phyloP scores from a whole-genome alignment of 495 filamentous ascomycete species.

The Tuber magnatum region DNA sequence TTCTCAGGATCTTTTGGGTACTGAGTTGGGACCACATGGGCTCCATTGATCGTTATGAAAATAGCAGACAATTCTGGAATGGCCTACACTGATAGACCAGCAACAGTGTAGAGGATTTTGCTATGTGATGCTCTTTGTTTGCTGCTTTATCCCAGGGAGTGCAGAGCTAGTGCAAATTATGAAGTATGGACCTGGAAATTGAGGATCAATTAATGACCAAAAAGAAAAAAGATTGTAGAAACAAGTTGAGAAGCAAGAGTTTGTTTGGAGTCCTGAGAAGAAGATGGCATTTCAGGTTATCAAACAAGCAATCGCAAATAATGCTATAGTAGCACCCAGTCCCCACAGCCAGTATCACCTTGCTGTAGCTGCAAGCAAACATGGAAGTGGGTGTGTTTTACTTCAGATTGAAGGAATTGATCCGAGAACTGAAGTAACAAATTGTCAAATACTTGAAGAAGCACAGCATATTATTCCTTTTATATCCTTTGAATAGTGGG shows the following conservation, averaged over 20 bases:
- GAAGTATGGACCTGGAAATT: background rate
- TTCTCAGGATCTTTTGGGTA: background rate
- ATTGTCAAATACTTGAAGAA: rapidly evolving
- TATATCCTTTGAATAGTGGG: background rate
- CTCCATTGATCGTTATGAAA: background rate
- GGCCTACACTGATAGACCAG: background rate
- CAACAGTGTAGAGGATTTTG: background rate
- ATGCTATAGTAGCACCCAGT: background rate
- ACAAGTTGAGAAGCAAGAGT: background rate
- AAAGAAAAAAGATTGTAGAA: background rate
- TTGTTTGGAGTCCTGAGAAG: background rate
- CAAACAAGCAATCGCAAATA: background rate
- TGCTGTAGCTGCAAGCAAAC: background rate
- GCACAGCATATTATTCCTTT: background rate
- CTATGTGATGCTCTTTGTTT: background rate
- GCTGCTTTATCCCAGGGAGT: background rate
- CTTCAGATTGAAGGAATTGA: background rate
- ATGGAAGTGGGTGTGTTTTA: background rate
- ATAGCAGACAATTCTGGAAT: background rate
- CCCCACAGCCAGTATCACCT: background rate
- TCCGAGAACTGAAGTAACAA: background rate
- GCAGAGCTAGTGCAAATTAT: background rate
- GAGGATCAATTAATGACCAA: background rate
- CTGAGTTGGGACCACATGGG: too few relatives aligned
- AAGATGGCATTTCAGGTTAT: background rate